phyloP scores from a whole-genome alignment of 108 stramenopile genomes.

The Stephanodiscus minutulus region DNA sequence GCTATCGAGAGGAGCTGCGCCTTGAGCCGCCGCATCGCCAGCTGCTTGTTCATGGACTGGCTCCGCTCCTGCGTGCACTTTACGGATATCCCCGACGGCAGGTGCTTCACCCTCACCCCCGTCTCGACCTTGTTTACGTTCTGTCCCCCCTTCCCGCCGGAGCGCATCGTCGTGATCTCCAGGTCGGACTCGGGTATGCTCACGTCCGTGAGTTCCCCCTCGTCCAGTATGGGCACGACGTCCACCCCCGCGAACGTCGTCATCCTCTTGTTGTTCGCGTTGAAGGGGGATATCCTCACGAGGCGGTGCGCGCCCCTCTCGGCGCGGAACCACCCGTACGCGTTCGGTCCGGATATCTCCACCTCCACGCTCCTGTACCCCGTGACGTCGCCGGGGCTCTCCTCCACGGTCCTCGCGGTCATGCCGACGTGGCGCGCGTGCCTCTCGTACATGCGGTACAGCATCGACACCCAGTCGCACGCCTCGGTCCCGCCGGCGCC shows the following conservation, averaged over 20 bases:
- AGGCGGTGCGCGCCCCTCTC: slow-evolving; percentile 96
- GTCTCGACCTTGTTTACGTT: slow-evolving; percentile 99
- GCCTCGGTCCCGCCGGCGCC: slow-evolving; percentile 98
- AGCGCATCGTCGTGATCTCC: slow-evolving; percentile 85
- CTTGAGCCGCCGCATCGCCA: slow-evolving; percentile 88
- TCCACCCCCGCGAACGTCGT: slow-evolving; percentile 97
- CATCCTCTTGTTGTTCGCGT: slow-evolving; percentile 94
- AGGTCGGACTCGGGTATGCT: slow-evolving; percentile 82
- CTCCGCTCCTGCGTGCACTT: slow-evolving; percentile 95
- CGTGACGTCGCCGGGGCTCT: slow-evolving; percentile 73
- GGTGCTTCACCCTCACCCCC: slow-evolving; percentile 95
- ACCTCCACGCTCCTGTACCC: slow-evolving; percentile 91
- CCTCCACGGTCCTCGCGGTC: slow-evolving; percentile 51
- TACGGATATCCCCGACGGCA: slow-evolving; percentile 93
- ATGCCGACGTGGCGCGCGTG: slow-evolving; percentile 74
- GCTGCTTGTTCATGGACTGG: slow-evolving; percentile 84
- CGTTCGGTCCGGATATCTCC: slow-evolving; percentile 59
- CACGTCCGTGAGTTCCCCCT: slow-evolving; percentile 71
- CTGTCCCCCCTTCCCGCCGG: slow-evolving; percentile 97
- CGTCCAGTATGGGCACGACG: slow-evolving; percentile 82
- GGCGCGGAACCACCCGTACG: slow-evolving; percentile 88
- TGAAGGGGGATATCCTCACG: slow-evolving; percentile 92
- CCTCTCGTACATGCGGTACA: slow-evolving; percentile 83
- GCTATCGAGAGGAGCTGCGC: slow-evolving; percentile 82
- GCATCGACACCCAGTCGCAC: slow-evolving; percentile 87